Base-by-base conservation (phyloP, 2,329 filamentous ascomycete genomes). In the Beauveria varroae region DNA sequence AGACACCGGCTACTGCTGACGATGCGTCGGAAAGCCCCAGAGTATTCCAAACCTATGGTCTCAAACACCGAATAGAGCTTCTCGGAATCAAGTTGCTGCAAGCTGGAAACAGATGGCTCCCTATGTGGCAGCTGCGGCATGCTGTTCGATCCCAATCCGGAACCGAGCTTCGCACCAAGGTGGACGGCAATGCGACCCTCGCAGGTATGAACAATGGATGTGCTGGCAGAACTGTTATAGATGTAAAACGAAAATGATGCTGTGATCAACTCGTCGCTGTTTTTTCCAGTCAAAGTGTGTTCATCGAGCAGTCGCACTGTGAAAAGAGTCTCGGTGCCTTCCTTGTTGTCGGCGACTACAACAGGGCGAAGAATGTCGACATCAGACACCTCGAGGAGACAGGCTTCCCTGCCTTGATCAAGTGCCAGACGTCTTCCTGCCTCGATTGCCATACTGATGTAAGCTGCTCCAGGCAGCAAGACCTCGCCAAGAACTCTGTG, bases 401-500 rank as follows among this genome's bases (percentile, higher is more conserved):
- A 5, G 40, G 28, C 40, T 41, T 57, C 34, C 62, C 63, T 26
- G 9, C 43, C 30, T 40, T 22, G 14, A 24, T 40, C 53, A 9
- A 30, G 22, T 6, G 34, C 52, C 7, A 67, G 41, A 26, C 67
- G 64, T 3, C 63, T 62, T 1, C 67, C 70, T 1, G 78, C 78
- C 60, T 81, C 78, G 0, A 77, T 67, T 0, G 74, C 76, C 67
- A 79, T 76, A 9, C 71, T 68, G 1, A 79, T 57, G 64, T 78
- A 81, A 0, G 71, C 78, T 0, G 78, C 73, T 1, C 67, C 74
- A 0, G 80, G 79, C 53, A 79, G 78, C 6, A 82, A 68, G 10
- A 73, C 68, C 37, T 77, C 67, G 22, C 77, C 81, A 63, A 85
- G 81, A 65, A 86, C 77, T 59, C 72, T 71, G 70, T 86, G 84